Evolutionary conservation across 192 early-diverging fungal genomes (phyloP).

Genomic region (Coemansia sp.): DNA sequence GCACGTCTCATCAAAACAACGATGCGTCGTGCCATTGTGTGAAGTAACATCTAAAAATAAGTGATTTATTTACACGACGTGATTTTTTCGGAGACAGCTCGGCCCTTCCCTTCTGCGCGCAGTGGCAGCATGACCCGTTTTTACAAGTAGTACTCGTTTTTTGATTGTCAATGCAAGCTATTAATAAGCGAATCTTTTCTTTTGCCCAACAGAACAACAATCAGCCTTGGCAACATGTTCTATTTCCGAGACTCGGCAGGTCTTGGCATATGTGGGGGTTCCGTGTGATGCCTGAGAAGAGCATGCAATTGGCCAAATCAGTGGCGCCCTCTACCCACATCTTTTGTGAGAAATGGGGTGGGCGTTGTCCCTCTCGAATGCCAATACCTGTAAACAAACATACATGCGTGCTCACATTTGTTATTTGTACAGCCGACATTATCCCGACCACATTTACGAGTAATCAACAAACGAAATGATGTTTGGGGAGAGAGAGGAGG

Average conservation of each 20-base stretch:
- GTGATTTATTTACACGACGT: background rate
- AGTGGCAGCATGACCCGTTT: background rate
- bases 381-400: background rate
- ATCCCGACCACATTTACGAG: background rate
- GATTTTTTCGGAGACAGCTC: slow-evolving; percentile 4
- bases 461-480: background rate
- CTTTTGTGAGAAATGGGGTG: background rate
- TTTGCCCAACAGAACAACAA: background rate
- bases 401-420: background rate
- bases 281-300: background rate
- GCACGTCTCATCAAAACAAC: too few relatives aligned
- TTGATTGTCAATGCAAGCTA: background rate
- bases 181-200: background rate
- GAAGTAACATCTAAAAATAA: background rate
- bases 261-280: background rate
- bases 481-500: background rate
- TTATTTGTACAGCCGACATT: background rate
- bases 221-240: background rate
- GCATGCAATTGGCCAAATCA: background rate
- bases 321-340: background rate
- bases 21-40: too few relatives aligned
- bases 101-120: background rate
- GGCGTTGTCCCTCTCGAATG: background rate
- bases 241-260: background rate
- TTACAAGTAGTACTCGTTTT: background rate